Conservation (phyloP, 495 filamentous ascomycete species). For the Lophiostoma macrostomum region DNA sequence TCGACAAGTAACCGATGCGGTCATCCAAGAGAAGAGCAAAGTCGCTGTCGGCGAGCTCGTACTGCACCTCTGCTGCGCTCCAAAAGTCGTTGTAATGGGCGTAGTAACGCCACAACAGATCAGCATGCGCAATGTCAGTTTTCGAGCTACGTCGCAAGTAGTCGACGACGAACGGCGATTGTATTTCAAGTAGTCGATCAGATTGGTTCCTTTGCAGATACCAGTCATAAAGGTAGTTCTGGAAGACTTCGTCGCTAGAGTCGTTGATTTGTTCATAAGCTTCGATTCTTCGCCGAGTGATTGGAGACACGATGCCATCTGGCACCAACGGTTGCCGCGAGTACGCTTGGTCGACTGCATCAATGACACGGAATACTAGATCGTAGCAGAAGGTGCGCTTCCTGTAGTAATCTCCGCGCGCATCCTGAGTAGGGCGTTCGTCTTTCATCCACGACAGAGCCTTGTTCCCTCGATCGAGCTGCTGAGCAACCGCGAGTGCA, state of each 20-base stretch:
- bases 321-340: slow-evolving; percentile 62
- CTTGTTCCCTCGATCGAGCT: slow-evolving; percentile 78
- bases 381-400: slow-evolving; percentile 77
- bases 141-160: slow-evolving; percentile 74
- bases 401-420: slow-evolving; percentile 61
- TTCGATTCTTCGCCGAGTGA: slow-evolving; percentile 75
- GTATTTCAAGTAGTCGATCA: slow-evolving; percentile 76
- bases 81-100: slow-evolving; percentile 73
- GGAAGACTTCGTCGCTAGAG: slow-evolving; percentile 86
- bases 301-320: slow-evolving; percentile 72
- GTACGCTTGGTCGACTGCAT: slow-evolving; percentile 68
- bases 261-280: slow-evolving; percentile 82
- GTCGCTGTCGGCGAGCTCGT: slow-evolving; percentile 74
- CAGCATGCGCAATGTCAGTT: slow-evolving; percentile 69
- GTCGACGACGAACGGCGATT: slow-evolving; percentile 78
- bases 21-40: slow-evolving; percentile 71
- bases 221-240: slow-evolving; percentile 95
- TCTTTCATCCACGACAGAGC: slow-evolving; percentile 75
- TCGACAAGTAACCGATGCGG: slow-evolving; percentile 83
- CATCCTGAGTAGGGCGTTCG: slow-evolving; percentile 61
- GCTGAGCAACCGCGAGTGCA: slow-evolving; percentile 72
- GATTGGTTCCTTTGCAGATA: slow-evolving; percentile 78
- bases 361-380: slow-evolving; percentile 72
- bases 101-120: slow-evolving; percentile 91
- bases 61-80: slow-evolving; percentile 81